Percentiles rank a stretch among this genome's conserved stretches.
phyloP scores from a whole-genome alignment of 139 green algal genomes.

The Micractinium conductrix region DNA sequence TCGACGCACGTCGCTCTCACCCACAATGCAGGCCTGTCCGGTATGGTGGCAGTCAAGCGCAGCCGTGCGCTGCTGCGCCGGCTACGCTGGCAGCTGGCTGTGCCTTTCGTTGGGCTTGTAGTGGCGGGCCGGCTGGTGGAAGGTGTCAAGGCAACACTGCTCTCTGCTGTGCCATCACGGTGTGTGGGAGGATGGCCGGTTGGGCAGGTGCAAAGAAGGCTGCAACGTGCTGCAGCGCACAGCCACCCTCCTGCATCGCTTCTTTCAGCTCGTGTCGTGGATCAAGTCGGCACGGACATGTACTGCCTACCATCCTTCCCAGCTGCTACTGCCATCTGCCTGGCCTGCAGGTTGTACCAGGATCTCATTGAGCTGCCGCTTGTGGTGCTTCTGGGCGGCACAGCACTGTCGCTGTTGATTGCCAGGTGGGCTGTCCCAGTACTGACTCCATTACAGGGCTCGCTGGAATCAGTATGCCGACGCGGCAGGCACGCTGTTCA shows the following conservation, averaged over 20 bases:
- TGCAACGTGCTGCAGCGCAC: too few species aligned
- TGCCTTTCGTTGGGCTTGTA: slow-evolving; percentile 50
- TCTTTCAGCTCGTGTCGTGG: too few species aligned
- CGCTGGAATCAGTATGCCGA: too few species aligned
- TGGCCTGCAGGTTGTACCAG: slow-evolving; percentile 35
- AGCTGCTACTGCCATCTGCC: neutral
- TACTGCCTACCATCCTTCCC: neutral
- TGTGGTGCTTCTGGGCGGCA: slow-evolving; percentile 32
- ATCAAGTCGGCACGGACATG: too few species aligned
- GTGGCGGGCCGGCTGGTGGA: slow-evolving; percentile 20
- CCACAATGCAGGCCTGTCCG: slow-evolving; percentile 13
- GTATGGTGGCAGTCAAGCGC: slow-evolving; percentile 30
- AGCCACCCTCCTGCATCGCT: too few species aligned
- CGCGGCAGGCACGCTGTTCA: too few species aligned
- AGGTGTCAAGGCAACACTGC: slow-evolving; percentile 1
- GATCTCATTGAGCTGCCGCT: slow-evolving; percentile 48
- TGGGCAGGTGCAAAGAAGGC: too few species aligned
- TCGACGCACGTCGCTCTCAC: neutral
- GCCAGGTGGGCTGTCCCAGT: slow-evolving; percentile 15
- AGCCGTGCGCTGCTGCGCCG: slow-evolving; percentile 35
- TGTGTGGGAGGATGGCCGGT: neutral
- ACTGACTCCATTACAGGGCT: too few species aligned
- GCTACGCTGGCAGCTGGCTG: slow-evolving; percentile 40
- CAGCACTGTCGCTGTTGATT: slow-evolving; percentile 20
- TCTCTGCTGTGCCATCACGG: slow-evolving; percentile 28